Conservation (phyloP, 1,284 basidiomycete species). For the Malassezia furfur region DNA sequence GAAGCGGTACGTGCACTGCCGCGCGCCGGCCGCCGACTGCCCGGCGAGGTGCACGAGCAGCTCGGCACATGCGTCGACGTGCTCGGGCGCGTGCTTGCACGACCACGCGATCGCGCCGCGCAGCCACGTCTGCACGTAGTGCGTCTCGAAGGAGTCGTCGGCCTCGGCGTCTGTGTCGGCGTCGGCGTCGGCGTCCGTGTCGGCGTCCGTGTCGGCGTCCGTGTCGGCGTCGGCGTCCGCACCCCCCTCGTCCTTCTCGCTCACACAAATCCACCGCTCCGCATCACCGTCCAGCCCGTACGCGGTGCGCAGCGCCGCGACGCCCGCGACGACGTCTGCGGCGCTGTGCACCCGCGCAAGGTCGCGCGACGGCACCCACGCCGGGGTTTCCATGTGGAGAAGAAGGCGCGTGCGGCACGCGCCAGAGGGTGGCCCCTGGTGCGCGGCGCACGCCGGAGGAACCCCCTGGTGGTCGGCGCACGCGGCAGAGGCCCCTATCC, state of each 20-base stretch:
- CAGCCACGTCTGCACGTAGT: slow-evolving; percentile 13
- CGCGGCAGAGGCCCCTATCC: too few relatives aligned
- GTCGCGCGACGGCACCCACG: slow-evolving; percentile 5
- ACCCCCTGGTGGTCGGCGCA: too few relatives aligned
- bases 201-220: not conserved
- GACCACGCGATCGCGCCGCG: slow-evolving; percentile 5
- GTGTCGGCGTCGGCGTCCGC: not conserved
- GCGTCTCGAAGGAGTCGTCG: slow-evolving; percentile 13
- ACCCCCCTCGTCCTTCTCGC: not conserved
- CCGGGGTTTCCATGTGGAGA: not conserved
- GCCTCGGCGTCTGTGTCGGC: not conserved
- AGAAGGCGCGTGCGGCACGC: too few relatives aligned
- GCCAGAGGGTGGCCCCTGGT: too few relatives aligned
- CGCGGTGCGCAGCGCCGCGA: not conserved
- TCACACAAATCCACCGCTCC: not conserved
- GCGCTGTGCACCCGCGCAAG: not conserved
- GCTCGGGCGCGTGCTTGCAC: not conserved
- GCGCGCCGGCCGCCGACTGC: slow-evolving; percentile 4
- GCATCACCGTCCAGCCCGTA: not conserved
- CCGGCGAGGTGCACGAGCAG: slow-evolving; percentile 11
- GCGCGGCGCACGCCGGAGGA: too few relatives aligned
- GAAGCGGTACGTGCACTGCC: slow-evolving; percentile 5
- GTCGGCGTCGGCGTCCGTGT: not conserved
- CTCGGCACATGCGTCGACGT: slow-evolving; percentile 5
- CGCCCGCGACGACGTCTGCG: not conserved